These are phyloP conservation scores for Pseudogymnoascus sp. DNA, from an alignment of 2,329 filamentous ascomycete species.

Conservation along the genomic window DNA sequence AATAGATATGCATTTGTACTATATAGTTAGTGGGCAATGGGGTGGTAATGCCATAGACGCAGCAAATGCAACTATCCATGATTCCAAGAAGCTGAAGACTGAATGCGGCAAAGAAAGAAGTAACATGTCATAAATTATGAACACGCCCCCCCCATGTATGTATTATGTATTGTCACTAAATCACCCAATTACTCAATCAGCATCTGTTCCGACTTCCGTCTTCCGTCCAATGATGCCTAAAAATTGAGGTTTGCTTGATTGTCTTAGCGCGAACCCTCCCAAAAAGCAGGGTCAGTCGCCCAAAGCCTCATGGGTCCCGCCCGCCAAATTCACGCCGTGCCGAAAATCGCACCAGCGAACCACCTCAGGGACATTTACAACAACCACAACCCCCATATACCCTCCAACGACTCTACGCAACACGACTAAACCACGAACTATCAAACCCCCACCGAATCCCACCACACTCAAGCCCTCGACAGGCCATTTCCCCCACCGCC, in stretches of 20 bases:
- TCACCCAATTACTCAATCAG: background rate
- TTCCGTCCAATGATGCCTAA: background rate
- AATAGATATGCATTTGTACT: conserved; percentile 26
- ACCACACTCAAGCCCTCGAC: background rate
- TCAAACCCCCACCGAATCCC: background rate
- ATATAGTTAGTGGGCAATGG: conserved; percentile 19
- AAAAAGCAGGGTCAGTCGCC: conserved; percentile 3
- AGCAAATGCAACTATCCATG: conserved; percentile 9
- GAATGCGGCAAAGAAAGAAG: background rate
- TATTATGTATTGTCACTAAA: background rate
- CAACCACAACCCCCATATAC: background rate
- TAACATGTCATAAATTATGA: background rate
- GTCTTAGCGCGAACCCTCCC: background rate
- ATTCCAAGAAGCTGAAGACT: background rate
- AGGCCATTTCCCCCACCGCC: background rate
- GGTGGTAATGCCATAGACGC: conserved; percentile 4
- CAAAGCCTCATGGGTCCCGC: conserved; percentile 6
- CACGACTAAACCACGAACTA: background rate
- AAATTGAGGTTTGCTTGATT: background rate
- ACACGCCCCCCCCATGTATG: background rate
- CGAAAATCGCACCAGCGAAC: conserved; percentile 3
- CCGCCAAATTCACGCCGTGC: conserved; percentile 6
- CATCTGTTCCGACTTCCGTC: conserved; percentile 1
- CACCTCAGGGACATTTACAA: background rate
- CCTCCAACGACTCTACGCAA: background rate